phyloP scores from a whole-genome alignment of 2,329 filamentous ascomycete genomes.

The Clarireedia hainanense region DNA sequence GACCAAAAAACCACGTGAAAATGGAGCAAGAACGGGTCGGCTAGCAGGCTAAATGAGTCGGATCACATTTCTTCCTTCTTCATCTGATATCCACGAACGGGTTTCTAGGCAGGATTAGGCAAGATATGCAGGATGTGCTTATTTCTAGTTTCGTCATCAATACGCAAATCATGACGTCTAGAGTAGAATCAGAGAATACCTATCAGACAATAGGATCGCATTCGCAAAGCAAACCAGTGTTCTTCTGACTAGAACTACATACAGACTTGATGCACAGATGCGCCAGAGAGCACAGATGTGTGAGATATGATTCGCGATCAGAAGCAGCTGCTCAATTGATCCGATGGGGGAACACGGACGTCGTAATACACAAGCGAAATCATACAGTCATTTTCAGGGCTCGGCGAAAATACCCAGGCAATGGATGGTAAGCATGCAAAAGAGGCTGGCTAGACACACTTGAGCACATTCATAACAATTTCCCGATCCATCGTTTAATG shows the following conservation, averaged over 20 bases:
- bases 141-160: no score
- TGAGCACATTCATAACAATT: conserved; percentile 4
- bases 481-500: neutral
- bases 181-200: no score
- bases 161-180: no score
- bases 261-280: neutral
- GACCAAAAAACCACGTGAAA: no score
- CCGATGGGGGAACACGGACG: neutral
- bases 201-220: no score
- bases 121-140: no score
- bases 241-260: neutral
- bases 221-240: no score
- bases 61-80: no score
- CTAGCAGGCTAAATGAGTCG: no score
- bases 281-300: neutral
- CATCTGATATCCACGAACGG: no score
- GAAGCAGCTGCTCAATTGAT: neutral
- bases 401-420: neutral
- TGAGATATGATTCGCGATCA: neutral
- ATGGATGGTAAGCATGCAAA: neutral
- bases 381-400: neutral
- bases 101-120: no score
- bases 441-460: conserved; percentile 11
- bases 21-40: no score
- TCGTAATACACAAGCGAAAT: conserved; percentile 3